These are phyloP conservation scores for Excoecaria cochinchinensis DNA, from an alignment of 345 rosid genomes.

Conservation along the genomic window DNA sequence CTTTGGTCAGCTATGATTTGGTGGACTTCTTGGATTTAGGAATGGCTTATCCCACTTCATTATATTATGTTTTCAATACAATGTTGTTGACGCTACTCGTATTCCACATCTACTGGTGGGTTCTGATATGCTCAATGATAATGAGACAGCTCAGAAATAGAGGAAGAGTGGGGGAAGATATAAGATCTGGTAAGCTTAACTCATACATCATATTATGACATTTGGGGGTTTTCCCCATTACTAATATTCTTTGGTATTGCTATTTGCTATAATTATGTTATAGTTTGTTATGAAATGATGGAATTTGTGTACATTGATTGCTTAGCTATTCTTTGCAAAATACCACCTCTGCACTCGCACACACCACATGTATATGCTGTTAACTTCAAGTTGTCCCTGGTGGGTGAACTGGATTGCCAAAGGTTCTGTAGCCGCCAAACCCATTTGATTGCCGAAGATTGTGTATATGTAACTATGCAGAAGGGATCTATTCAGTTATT, in stretches of 20 bases:
- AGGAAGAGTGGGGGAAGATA: slow-evolving; percentile 93
- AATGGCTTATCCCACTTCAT: slow-evolving; percentile 27
- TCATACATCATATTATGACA: neutral
- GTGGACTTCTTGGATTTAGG: slow-evolving; percentile 50
- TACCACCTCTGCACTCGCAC: too few relatives aligned
- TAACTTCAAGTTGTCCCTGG: neutral
- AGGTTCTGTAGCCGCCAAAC: neutral
- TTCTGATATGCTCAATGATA: slow-evolving; percentile 84
- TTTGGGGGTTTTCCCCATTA: neutral
- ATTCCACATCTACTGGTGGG: slow-evolving; percentile 98
- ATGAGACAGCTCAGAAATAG: slow-evolving; percentile 75
- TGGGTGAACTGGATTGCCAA: neutral
- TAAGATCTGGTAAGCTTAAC: slow-evolving; percentile 76
- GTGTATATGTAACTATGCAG: neutral
- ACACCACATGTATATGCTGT: neutral
- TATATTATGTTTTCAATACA: slow-evolving; percentile 83
- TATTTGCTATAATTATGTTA: neutral
- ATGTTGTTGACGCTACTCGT: slow-evolving; percentile 79
- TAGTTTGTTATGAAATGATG: neutral
- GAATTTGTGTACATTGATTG: neutral
- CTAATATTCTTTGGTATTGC: neutral
- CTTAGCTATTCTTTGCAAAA: neutral
- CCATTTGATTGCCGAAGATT: neutral
- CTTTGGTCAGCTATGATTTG: slow-evolving; percentile 50
- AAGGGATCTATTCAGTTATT: neutral